Percentiles rank a stretch among this genome's conserved stretches.
Conservation (phyloP, 148 eudicot genomes). For the Rhododendron mucronatum region DNA sequence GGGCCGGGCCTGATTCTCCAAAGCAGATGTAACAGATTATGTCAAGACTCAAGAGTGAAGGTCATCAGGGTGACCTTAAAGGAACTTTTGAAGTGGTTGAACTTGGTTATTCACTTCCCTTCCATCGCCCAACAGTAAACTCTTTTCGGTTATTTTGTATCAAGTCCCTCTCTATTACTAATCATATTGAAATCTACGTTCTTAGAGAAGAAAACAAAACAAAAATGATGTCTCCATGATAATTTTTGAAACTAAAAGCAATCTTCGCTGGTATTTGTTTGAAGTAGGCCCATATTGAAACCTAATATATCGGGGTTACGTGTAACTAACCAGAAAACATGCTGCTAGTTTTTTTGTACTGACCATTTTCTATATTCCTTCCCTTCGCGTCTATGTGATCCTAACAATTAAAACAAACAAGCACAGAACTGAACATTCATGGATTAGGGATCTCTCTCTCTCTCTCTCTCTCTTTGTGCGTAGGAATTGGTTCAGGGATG, state of each 20-base stretch:
- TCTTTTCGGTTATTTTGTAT: background rate
- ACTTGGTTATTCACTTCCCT: background rate
- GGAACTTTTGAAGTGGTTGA: background rate
- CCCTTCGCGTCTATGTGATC: too few relatives aligned
- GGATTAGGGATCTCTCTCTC: too few relatives aligned
- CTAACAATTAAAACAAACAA: background rate
- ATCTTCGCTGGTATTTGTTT: background rate
- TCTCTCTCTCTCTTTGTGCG: too few relatives aligned
- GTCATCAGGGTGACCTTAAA: background rate
- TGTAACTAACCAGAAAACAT: background rate
- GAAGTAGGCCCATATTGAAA: background rate
- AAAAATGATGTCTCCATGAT: background rate
- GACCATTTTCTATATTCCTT: background rate
- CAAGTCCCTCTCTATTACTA: background rate
- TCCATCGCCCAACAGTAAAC: background rate
- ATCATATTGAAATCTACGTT: background rate
- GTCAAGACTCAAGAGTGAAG: background rate
- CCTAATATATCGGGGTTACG: background rate
- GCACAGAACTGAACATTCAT: background rate
- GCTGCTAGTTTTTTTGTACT: background rate
- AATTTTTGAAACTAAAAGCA: background rate
- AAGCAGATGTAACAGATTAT: background rate
- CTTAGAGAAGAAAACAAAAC: background rate
- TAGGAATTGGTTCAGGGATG: too few relatives aligned
- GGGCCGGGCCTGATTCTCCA: background rate